Base-by-base conservation (phyloP, 768 basidiomycete genomes). In the Podaxis rugospora region DNA sequence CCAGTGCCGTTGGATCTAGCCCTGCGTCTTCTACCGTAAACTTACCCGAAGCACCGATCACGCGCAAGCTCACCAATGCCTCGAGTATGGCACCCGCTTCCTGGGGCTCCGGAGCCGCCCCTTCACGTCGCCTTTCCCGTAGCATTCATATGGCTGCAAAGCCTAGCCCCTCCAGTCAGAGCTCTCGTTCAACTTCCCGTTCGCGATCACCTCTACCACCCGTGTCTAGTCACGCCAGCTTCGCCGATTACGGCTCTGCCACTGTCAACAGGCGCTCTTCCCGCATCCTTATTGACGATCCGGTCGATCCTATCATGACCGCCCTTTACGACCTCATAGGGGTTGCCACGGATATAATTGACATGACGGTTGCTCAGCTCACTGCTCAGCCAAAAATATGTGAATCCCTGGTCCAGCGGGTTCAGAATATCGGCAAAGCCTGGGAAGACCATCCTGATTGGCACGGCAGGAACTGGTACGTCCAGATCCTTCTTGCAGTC, bases 391-490 rank as follows among this genome's bases (percentile, higher is more conserved):
- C 95, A 54, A 93, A 95, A 71, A 72, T 85, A 42, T 95, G 93
- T 73, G 88, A 90, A 66, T 81, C 88, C 62, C 83, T 95, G 62
- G 95, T 99, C 23, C 91, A 93, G 69, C 83, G 92, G 55, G 89
- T 98, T 0, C 95, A 97, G 74, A 82, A 82, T 62, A 92, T 98
- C 64, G 97, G 97, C 65, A 90, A 87, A 70, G 89, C 89, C 5
- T 98, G 97, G 97, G 95, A 98, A 66, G 93, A 96, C 54, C 93
- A 98, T 74, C 93, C 95, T 21, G 95, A 98, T 71, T 98, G 95
- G 92, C 93, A 95, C 66, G 95, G 97, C 25, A 83, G 96, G 60
- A 93, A 91, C 62, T 99, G 96, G 97, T 98, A 98, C 74, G 95
- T 98, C 55, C 95, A 96, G 70, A 89, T 98, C 27, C 82, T 98